Evolutionary conservation across 306 rosid species (phyloP).

Genomic region (Prinsepia uniflora): DNA sequence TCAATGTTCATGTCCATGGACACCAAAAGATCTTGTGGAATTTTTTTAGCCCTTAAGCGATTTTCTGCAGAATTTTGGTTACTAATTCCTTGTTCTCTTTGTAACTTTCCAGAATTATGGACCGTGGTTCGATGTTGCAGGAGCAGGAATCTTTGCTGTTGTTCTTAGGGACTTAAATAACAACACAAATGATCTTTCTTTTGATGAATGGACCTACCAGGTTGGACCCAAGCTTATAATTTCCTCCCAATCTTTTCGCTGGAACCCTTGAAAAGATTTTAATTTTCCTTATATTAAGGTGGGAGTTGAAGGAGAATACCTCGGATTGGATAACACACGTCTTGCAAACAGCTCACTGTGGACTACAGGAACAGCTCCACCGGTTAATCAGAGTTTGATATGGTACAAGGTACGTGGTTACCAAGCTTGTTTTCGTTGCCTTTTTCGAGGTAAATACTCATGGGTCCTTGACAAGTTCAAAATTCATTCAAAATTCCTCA

Average conservation of each 20-base stretch:
- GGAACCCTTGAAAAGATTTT: too few relatives aligned
- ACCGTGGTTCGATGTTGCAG: conserved; percentile 18
- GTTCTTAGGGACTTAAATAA: conserved; percentile 7
- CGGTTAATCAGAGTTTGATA: conserved; percentile 17
- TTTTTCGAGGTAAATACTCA: too few relatives aligned
- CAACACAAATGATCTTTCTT: conserved; percentile 13
- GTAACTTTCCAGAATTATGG: conserved; percentile 13
- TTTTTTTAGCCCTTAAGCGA: background rate
- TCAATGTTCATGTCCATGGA: background rate
- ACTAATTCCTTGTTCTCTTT: background rate
- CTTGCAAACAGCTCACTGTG: conserved; percentile 19
- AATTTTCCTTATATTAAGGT: background rate
- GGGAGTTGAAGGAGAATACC: conserved; percentile 16
- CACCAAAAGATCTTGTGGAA: too few relatives aligned
- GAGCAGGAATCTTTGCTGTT: conserved; percentile 22
- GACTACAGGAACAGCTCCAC: conserved; percentile 16
- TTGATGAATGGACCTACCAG: conserved; percentile 22
- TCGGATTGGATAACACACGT: conserved; percentile 8
- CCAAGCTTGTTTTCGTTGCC: background rate
- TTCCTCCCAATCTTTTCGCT: too few relatives aligned
- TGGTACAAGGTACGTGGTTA: conserved; percentile 17
- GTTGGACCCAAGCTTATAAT: background rate
- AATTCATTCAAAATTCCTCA: too few relatives aligned
- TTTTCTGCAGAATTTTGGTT: background rate
- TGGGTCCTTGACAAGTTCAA: too few relatives aligned